phyloP scores from a whole-genome alignment of 2,329 filamentous ascomycete genomes.

The Phialocephala subalpina region DNA sequence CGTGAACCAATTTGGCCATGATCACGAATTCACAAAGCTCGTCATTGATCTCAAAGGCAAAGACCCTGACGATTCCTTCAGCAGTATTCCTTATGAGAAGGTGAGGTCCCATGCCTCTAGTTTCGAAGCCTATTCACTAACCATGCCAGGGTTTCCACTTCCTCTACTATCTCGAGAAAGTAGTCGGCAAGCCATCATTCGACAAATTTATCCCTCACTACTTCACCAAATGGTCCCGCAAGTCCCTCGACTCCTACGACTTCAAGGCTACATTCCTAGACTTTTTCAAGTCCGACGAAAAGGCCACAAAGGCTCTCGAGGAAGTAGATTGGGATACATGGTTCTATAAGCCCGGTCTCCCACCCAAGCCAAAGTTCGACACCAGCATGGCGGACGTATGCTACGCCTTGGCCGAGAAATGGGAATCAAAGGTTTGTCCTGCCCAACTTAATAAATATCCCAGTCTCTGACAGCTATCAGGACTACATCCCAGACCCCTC shows the following conservation, averaged over 20 bases:
- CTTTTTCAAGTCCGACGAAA: slow-evolving; percentile 79
- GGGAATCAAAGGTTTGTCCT: slow-evolving; percentile 67
- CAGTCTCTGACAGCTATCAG: slow-evolving; percentile 30
- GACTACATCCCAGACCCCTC: slow-evolving; percentile 68
- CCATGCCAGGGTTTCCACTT: slow-evolving; percentile 90
- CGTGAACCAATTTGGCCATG: slow-evolving; percentile 78
- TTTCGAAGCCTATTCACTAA: too few species aligned
- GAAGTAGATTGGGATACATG: slow-evolving; percentile 88
- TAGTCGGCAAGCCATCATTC: slow-evolving; percentile 86
- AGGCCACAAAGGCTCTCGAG: slow-evolving; percentile 67
- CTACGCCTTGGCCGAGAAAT: slow-evolving; percentile 82
- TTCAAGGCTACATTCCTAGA: slow-evolving; percentile 89
- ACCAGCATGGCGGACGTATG: slow-evolving; percentile 86
- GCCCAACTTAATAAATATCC: neutral
- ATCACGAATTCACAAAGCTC: slow-evolving; percentile 93
- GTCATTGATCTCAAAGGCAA: slow-evolving; percentile 87
- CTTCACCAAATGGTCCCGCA: slow-evolving; percentile 84
- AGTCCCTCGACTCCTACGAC: slow-evolving; percentile 91
- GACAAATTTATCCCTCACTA: slow-evolving; percentile 97
- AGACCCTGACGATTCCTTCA: slow-evolving; percentile 96
- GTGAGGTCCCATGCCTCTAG: slow-evolving; percentile 18
- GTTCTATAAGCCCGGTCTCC: slow-evolving; percentile 89
- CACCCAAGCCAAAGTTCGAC: slow-evolving; percentile 90
- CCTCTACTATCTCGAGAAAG: slow-evolving; percentile 86
- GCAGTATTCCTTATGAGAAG: slow-evolving; percentile 92